Conservation (phyloP, 768 basidiomycete species). For the Boletellus ananas region DNA sequence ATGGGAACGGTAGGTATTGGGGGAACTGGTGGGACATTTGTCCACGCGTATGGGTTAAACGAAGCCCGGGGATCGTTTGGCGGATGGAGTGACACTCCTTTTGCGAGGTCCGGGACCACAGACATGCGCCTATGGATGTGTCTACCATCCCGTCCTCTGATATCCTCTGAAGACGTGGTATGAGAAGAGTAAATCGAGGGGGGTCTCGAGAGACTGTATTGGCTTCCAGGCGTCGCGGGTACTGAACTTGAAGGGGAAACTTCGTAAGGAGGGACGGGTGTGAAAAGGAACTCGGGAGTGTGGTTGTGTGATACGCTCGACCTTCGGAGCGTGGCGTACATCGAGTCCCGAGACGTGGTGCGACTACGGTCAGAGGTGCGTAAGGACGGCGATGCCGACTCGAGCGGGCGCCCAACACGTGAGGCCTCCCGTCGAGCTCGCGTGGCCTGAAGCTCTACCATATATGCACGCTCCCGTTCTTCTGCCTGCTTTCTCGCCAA, state of each 20-base stretch:
- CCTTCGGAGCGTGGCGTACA: slow-evolving; percentile 20
- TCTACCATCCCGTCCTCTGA: slow-evolving; percentile 39
- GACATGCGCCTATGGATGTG: slow-evolving; percentile 41
- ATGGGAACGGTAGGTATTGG: slow-evolving; percentile 32
- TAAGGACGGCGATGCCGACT: slow-evolving; percentile 20
- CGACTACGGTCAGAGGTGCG: slow-evolving; percentile 31
- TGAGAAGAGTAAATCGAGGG: slow-evolving; percentile 53
- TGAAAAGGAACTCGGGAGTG: slow-evolving; percentile 42
- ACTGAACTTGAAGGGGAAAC: slow-evolving; percentile 54
- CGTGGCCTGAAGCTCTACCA: slow-evolving; percentile 59
- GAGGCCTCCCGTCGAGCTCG: slow-evolving; percentile 57
- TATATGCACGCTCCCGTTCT: slow-evolving; percentile 51
- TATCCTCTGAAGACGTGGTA: slow-evolving; percentile 57
- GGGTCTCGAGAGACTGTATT: slow-evolving; percentile 44
- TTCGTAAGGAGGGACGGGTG: slow-evolving; percentile 33
- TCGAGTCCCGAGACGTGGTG: slow-evolving; percentile 36
- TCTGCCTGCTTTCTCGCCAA: slow-evolving; percentile 36
- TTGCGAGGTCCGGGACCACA: slow-evolving; percentile 32
- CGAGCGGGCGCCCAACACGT: slow-evolving; percentile 41
- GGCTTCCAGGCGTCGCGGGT: slow-evolving; percentile 34
- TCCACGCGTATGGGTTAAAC: slow-evolving; percentile 30
- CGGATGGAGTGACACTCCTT: slow-evolving; percentile 23
- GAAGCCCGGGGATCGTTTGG: slow-evolving; percentile 27
- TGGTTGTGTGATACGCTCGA: slow-evolving; percentile 41
- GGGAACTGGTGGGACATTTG: slow-evolving; percentile 33